These are phyloP conservation scores for Aspergillus fijiensis DNA, from an alignment of 2,329 filamentous ascomycete species.

Conservation along the genomic window DNA sequence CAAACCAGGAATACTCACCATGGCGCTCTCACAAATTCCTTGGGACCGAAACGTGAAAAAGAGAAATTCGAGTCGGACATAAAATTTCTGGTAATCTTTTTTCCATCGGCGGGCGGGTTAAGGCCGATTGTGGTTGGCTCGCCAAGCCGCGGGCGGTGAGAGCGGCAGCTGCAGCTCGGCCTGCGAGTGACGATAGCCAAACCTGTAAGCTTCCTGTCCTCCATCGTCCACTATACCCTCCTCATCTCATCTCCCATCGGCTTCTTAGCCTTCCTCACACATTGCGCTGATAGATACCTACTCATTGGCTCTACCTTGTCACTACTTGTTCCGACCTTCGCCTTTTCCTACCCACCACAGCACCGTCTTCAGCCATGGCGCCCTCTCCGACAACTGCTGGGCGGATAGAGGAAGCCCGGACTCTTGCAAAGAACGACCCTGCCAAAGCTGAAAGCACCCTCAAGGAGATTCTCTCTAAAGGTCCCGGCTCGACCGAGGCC, in stretches of 20 bases:
- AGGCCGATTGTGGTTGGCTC: constrained; percentile 28
- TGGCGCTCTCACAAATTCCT: constrained; percentile 20
- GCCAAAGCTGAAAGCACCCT: constrained; percentile 82
- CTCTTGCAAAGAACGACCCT: constrained; percentile 76
- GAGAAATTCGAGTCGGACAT: constrained; percentile 15
- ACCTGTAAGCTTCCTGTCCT: constrained; percentile 10
- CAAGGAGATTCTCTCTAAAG: constrained; percentile 83
- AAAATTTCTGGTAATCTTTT: constrained; percentile 25
- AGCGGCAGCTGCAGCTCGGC: constrained; percentile 19
- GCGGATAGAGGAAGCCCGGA: constrained; percentile 85
- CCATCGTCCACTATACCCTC: constrained; percentile 11
- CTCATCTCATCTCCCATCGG: constrained; percentile 4
- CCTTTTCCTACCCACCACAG: constrained; percentile 10
- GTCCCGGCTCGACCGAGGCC: constrained; percentile 79
- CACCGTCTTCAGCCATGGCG: constrained; percentile 44
- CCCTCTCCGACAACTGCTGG: constrained; percentile 53
- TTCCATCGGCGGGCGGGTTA: constrained; percentile 20
- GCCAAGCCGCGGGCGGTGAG: constrained; percentile 36
- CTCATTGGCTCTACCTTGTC: neutral
- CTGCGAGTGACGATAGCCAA: constrained; percentile 22
- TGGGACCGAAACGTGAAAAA: constrained; percentile 2
- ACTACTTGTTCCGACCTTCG: constrained; percentile 12
- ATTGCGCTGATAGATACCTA: neutral
- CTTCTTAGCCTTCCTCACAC: neutral
- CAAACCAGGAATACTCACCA: constrained; percentile 27